A percentile compares a stretch with the other conserved stretches of the same genome.
Evolutionary conservation across 768 basidiomycete genomes (phyloP).

Genomic region (Suillus cothurnatus): DNA sequence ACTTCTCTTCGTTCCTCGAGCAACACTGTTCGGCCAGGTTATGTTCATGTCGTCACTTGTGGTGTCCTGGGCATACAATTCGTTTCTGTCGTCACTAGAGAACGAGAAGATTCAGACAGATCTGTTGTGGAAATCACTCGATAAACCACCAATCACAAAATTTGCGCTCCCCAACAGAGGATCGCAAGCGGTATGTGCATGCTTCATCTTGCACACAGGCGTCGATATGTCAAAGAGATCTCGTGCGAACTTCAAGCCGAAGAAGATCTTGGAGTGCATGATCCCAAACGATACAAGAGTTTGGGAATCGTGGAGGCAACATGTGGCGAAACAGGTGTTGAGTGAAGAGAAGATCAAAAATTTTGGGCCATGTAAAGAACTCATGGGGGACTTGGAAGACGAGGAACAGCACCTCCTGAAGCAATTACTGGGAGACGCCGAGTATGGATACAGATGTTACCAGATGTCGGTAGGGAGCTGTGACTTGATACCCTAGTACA

Average conservation of each 20-base stretch:
- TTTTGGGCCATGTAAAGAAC: neutral
- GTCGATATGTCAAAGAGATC: neutral
- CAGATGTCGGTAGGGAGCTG: neutral
- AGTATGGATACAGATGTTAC: neutral
- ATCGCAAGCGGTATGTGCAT: slow-evolving; percentile 16
- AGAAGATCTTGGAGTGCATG: slow-evolving; percentile 14
- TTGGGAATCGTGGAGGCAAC: slow-evolving; percentile 24
- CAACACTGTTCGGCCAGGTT: slow-evolving; percentile 34
- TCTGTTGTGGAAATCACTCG: slow-evolving; percentile 20
- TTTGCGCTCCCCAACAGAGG: slow-evolving; percentile 21
- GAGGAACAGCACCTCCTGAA: neutral
- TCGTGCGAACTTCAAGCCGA: slow-evolving; percentile 7
- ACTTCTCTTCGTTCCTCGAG: slow-evolving; percentile 35
- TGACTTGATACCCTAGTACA: neutral
- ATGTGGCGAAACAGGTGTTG: slow-evolving; percentile 16
- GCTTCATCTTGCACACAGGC: slow-evolving; percentile 15
- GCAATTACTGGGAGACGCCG: neutral
- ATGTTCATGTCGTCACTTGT: slow-evolving; percentile 36
- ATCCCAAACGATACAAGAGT: slow-evolving; percentile 25
- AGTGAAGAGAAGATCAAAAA: neutral
- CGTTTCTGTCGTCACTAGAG: slow-evolving; percentile 34
- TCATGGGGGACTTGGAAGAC: neutral
- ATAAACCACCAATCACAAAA: slow-evolving; percentile 15
- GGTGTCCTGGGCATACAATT: slow-evolving; percentile 38
- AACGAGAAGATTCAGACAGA: slow-evolving; percentile 22